Evolutionary conservation across 306 rosid species (phyloP).

Genomic region (Cucurbita ficifolia): DNA sequence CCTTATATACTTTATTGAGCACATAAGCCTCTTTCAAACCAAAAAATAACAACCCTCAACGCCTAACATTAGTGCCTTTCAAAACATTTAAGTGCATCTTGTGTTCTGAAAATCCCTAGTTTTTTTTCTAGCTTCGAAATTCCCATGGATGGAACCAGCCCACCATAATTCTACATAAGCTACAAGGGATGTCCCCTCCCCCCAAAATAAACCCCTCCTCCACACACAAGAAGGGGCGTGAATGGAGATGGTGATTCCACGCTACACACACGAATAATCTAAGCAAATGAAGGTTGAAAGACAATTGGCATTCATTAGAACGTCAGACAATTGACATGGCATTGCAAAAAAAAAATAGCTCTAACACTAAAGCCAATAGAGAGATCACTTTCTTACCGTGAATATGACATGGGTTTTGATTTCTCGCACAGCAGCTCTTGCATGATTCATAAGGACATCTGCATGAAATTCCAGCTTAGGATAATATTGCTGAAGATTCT

Average conservation of each 20-base stretch:
- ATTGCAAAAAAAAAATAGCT: background rate
- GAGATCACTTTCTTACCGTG: slow-evolving; percentile 38
- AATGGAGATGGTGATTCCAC: background rate
- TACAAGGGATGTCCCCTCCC: background rate
- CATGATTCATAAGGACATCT: slow-evolving; percentile 88
- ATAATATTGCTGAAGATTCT: background rate
- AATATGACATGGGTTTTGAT: slow-evolving; percentile 89
- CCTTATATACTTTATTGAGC: background rate
- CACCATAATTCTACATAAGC: background rate
- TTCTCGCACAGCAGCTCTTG: slow-evolving; percentile 89
- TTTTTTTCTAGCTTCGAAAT: background rate
- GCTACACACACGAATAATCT: background rate
- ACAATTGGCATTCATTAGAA: background rate
- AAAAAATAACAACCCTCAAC: background rate
- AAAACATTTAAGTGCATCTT: background rate
- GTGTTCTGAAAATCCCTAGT: background rate
- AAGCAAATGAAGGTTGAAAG: background rate
- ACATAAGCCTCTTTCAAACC: background rate
- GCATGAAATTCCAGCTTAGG: background rate
- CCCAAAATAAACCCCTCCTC: background rate
- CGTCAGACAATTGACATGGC: background rate
- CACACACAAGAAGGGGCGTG: background rate
- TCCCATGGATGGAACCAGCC: background rate
- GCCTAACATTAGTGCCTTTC: background rate
- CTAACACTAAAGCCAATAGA: background rate